phyloP scores from a whole-genome alignment of 495 filamentous ascomycete species.

The Viridothelium virens region DNA sequence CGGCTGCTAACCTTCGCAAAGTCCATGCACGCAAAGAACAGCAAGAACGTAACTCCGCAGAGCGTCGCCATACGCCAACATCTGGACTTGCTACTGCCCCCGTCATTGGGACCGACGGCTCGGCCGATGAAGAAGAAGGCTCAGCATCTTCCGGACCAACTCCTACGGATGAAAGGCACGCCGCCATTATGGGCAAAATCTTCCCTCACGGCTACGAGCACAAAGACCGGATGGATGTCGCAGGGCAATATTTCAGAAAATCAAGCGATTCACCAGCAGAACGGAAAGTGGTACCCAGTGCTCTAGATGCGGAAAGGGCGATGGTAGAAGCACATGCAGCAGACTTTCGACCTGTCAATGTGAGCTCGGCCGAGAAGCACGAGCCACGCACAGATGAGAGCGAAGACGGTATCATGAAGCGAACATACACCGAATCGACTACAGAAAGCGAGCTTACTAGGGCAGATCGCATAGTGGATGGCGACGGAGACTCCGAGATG shows the following conservation, averaged over 20 bases:
- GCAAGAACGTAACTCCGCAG: slow-evolving; percentile 11
- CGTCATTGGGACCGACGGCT: slow-evolving; percentile 8
- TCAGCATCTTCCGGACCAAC: slow-evolving; percentile 3
- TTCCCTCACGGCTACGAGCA: slow-evolving; percentile 18
- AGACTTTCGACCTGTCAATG: slow-evolving; percentile 8
- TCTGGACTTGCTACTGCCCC: slow-evolving; percentile 13
- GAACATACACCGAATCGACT: slow-evolving; percentile 10
- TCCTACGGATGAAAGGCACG: slow-evolving; percentile 20
- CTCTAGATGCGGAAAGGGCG: neutral
- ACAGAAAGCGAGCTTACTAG: neutral
- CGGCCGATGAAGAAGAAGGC: slow-evolving; percentile 11
- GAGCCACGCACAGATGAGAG: neutral
- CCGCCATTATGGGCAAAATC: slow-evolving; percentile 20
- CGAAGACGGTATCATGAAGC: neutral
- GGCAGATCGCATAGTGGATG: neutral
- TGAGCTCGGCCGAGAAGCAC: slow-evolving; percentile 5
- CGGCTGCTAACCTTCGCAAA: slow-evolving; percentile 37
- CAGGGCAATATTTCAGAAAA: slow-evolving; percentile 3
- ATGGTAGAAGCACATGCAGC: neutral
- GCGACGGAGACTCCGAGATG: neutral
- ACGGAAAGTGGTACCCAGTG: neutral
- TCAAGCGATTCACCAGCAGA: slow-evolving; percentile 1
- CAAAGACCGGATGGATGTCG: slow-evolving; percentile 7
- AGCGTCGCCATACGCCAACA: slow-evolving; percentile 14
- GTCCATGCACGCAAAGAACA: slow-evolving; percentile 38